phyloP scores from a whole-genome alignment of 2,329 filamentous ascomycete species.

The Tricladium varicosporioides region DNA sequence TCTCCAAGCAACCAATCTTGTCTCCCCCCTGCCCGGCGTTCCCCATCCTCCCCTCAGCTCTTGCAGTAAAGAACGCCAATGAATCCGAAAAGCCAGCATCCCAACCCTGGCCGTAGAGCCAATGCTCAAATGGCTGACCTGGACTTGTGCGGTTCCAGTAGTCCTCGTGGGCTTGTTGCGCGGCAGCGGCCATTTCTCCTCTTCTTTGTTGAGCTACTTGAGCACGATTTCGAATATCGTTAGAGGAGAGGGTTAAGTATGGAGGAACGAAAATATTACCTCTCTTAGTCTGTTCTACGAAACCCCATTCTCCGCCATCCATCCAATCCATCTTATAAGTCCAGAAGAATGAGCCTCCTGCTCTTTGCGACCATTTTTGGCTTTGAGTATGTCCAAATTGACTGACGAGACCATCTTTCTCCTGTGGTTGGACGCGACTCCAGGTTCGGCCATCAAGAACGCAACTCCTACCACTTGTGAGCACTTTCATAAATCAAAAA shows the following conservation, averaged over 20 bases:
- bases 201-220: constrained; percentile 40
- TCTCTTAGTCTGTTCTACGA: constrained; percentile 49
- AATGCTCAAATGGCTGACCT: constrained; percentile 48
- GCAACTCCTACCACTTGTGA: constrained; percentile 38
- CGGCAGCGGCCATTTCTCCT: constrained; percentile 36
- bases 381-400: constrained; percentile 49
- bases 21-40: constrained; percentile 39
- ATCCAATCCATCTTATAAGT: constrained; percentile 60
- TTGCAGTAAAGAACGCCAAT: constrained; percentile 46
- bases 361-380: constrained; percentile 45
- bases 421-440: constrained; percentile 42
- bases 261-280: constrained; percentile 41
- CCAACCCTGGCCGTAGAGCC: constrained; percentile 54
- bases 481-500: not conserved
- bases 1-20: constrained; percentile 54
- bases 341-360: constrained; percentile 57
- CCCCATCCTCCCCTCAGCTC: constrained; percentile 34
- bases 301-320: constrained; percentile 61
- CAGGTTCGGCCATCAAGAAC: constrained; percentile 52
- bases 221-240: constrained; percentile 38
- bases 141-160: constrained; percentile 49
- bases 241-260: constrained; percentile 36
- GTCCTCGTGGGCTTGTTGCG: constrained; percentile 42
- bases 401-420: constrained; percentile 41
- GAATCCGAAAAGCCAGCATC: constrained; percentile 55